Percentiles rank a stretch among this genome's conserved stretches.
Conservation (phyloP, 192 early-diverging fungal genomes). For the Coemansia sp. region DNA sequence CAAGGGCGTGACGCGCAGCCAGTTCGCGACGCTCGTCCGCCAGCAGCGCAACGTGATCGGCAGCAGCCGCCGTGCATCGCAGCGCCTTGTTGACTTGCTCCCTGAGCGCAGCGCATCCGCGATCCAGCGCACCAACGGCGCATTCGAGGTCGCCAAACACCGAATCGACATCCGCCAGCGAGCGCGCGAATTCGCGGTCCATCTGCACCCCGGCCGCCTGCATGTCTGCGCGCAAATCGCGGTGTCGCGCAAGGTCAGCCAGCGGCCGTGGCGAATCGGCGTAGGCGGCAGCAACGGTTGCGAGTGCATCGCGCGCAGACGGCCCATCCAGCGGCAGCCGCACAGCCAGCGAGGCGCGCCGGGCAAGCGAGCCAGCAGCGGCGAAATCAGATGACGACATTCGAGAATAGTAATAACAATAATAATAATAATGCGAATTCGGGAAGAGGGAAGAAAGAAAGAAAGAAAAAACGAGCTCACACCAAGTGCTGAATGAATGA, state of each 20-base stretch:
- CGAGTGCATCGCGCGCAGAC: conserved; percentile 22
- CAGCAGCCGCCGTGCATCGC: conserved; percentile 15
- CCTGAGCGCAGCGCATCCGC: conserved; percentile 22
- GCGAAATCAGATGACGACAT: not conserved
- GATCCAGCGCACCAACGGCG: conserved; percentile 22
- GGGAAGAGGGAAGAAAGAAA: not conserved
- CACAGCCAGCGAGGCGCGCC: conserved; percentile 37
- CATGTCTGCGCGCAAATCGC: conserved; percentile 44
- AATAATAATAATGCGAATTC: not conserved
- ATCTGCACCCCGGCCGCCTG: conserved; percentile 10
- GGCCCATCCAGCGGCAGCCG: conserved; percentile 31
- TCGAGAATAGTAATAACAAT: not conserved
- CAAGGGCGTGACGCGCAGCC: conserved; percentile 6
- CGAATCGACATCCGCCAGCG: conserved; percentile 27
- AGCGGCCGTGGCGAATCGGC: not conserved
- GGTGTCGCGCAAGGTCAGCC: conserved; percentile 8
- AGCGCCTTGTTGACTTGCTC: conserved; percentile 23
- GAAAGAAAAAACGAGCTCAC: not conserved
- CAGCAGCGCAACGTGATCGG: conserved; percentile 26
- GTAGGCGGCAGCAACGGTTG: conserved; percentile 30
- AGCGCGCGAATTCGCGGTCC: conserved; percentile 33
- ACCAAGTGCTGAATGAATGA: not conserved
- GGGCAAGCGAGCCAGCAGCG: conserved; percentile 27
- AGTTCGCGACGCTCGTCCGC: conserved; percentile 36
- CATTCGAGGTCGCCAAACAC: conserved; percentile 37